phyloP scores from a whole-genome alignment of 2,329 filamentous ascomycete species.

The Scedosporium minutisporum region DNA sequence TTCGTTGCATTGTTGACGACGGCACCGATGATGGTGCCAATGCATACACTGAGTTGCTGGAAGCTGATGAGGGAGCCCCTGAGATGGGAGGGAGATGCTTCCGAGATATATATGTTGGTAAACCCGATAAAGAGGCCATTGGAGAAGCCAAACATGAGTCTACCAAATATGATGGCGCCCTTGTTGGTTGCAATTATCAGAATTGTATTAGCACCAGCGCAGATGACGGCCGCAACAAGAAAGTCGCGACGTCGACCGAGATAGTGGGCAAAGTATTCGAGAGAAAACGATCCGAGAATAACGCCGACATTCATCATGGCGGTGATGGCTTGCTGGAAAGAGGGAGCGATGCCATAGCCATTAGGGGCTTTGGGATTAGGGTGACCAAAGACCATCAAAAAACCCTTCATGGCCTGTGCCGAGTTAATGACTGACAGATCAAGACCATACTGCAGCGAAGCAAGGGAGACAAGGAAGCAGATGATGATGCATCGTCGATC shows the following conservation, averaged over 20 bases:
- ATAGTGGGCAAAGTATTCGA: conserved; percentile 8
- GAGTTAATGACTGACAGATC: conserved; percentile 1
- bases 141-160: conserved; percentile 9
- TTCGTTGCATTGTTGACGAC: conserved; percentile 3
- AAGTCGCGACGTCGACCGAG: conserved; percentile 9
- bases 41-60: conserved; percentile 7
- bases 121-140: conserved; percentile 9
- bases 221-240: conserved; percentile 2
- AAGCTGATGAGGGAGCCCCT: conserved; percentile 8
- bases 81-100: conserved; percentile 6
- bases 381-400: conserved; percentile 3
- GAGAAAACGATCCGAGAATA: conserved; percentile 7
- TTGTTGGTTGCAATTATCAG: conserved; percentile 8
- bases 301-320: conserved; percentile 9
- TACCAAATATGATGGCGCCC: conserved; percentile 7
- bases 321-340: conserved; percentile 7
- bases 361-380: conserved; percentile 1
- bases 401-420: conserved; percentile 4
- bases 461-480: conserved; percentile 1
- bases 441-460: conserved; percentile 4
- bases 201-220: conserved; percentile 8
- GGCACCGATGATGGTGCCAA: conserved; percentile 8
- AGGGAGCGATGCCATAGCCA: conserved; percentile 6
- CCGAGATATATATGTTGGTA: conserved; percentile 10
- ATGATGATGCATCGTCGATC: not conserved